Evolutionary conservation across 1,284 basidiomycete species (phyloP).

Genomic region (Sporisorium sorghi): DNA sequence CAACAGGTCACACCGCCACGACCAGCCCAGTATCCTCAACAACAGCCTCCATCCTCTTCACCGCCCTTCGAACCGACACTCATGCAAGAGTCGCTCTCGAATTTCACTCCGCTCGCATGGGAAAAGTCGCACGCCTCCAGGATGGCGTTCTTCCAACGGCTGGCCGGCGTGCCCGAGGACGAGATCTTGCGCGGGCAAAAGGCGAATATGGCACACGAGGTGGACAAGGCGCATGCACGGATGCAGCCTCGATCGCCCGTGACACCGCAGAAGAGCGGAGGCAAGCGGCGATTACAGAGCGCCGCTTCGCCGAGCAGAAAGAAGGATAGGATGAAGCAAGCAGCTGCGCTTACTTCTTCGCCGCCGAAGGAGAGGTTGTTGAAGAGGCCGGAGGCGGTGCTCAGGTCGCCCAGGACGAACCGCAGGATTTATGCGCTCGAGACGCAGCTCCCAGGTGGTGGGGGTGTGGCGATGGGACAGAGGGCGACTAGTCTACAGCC

Average conservation of each 20-base stretch:
- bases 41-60: constrained; percentile 8
- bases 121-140: constrained; percentile 6
- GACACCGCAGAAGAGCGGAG: neutral
- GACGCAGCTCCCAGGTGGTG: constrained; percentile 40
- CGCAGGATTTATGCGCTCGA: constrained; percentile 48
- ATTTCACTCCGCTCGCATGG: constrained; percentile 41
- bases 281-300: neutral
- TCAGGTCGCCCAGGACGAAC: constrained; percentile 39
- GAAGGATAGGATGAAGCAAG: constrained; percentile 6
- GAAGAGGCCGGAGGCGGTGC: constrained; percentile 2
- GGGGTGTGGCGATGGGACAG: neutral
- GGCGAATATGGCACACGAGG: constrained; percentile 20
- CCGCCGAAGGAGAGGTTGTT: neutral
- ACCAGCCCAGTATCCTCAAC: neutral
- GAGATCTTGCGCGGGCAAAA: constrained; percentile 13
- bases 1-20: constrained; percentile 9
- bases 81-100: constrained; percentile 41
- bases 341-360: constrained; percentile 5
- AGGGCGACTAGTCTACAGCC: constrained; percentile 22
- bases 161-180: constrained; percentile 25
- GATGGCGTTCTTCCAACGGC: constrained; percentile 31
- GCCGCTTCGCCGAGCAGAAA: neutral
- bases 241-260: constrained; percentile 14
- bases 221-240: constrained; percentile 27
- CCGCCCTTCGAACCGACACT: constrained; percentile 27